Evolutionary conservation across 202 grass and related monocot genomes (phyloP), one percentile per base, ranked within the genome.

Genomic region (Schoenoplectus triqueter): DNA sequence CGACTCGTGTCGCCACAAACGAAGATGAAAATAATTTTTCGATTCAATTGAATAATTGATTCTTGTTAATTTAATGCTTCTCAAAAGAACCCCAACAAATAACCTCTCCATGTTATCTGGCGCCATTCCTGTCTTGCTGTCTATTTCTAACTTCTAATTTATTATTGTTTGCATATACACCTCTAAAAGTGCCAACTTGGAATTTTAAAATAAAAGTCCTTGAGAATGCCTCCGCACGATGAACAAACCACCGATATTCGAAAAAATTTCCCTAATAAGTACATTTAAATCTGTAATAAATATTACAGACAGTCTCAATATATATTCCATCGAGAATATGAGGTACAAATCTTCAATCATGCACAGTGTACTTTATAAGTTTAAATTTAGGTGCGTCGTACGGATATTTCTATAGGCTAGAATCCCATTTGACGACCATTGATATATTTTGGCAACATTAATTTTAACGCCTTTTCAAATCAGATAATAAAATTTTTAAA

Each of bases 51-150:
- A 75, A 22, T 7, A 41, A 41, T 56, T 56, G 21, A 40, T 56
- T 77, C 22, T 52, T 59, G 31, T 67, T 17, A 57, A 76, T 13
- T 55, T 42, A 77, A 78, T 39, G 56, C 6, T 44, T 78, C 14
- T 78, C 13, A 57, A 17, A 60, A 59, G 39, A 42, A 22, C 1
- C 3, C 54, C 52, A 56, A 6, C 73, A 78, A 44, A 78, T 78
- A 78, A 78, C 7, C 10, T 39, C 31, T 39, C 31, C 54, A 42
- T 59, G 54, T 78, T 78, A 60, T 44, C 54, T 60, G 74, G 54
- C 74, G 14, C 54, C 39, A 78, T 15, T 78, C 74, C 31, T 78
- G 74, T 13, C 44, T 44, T 60, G 54, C 31, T 78, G 73, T 78
- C 52, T n/a, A 14, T 78, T 61, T 57, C 31, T 42, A 60, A 78